phyloP scores from a whole-genome alignment of 2,329 filamentous ascomycete genomes.

The Nothomitra cinnamomea region DNA sequence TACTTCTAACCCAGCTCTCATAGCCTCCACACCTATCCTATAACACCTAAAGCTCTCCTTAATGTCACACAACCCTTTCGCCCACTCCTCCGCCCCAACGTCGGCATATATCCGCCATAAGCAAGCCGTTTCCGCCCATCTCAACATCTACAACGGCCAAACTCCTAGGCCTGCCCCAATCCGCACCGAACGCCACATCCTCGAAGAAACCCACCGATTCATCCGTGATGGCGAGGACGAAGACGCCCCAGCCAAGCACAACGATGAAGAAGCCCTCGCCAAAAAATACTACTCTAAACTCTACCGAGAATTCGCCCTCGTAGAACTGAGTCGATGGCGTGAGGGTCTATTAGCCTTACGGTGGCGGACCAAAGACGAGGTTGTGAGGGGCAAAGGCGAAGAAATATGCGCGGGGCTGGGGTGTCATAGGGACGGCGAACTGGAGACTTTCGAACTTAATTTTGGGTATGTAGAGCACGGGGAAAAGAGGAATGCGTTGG shows the following conservation, averaged over 20 bases:
- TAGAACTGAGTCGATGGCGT: constrained; percentile 14
- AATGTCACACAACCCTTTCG: not conserved
- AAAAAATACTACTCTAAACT: constrained; percentile 15
- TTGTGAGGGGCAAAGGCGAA: constrained; percentile 14
- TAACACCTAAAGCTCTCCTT: no score
- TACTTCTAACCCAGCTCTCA: no score
- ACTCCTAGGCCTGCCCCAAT: constrained; percentile 9
- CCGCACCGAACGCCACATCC: constrained; percentile 15
- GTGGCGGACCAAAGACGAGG: constrained; percentile 17
- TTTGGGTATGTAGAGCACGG: constrained; percentile 15
- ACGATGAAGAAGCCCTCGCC: constrained; percentile 12
- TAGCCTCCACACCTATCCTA: no score
- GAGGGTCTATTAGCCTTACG: constrained; percentile 16
- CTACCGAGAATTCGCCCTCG: constrained; percentile 15
- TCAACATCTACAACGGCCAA: constrained; percentile 13
- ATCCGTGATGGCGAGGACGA: constrained; percentile 11
- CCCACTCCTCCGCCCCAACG: constrained; percentile 8
- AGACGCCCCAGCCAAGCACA: constrained; percentile 2
- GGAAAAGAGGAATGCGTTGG: constrained; percentile 14
- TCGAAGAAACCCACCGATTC: constrained; percentile 16
- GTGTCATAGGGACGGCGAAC: constrained; percentile 6
- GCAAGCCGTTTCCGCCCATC: constrained; percentile 13
- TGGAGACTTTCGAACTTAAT: constrained; percentile 14
- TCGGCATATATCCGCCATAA: constrained; percentile 16
- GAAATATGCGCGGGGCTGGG: constrained; percentile 15